Conservation (phyloP, 441 rosid genomes). For the Populus trichocarpa region DNA sequence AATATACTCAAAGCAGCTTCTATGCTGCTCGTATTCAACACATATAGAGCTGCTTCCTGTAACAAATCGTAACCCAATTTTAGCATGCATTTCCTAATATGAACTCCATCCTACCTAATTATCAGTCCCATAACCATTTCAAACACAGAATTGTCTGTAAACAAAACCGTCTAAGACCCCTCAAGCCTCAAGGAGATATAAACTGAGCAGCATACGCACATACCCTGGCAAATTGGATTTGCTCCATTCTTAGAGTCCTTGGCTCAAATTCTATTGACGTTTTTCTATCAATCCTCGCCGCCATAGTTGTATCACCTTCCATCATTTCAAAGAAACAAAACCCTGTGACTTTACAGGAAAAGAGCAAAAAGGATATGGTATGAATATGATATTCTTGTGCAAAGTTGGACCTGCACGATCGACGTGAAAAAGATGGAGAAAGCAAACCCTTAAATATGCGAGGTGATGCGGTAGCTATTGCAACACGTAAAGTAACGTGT, state of each 20-base stretch:
- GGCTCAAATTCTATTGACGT: conserved; percentile 53
- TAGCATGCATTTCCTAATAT: too few relatives aligned
- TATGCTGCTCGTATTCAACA: conserved; percentile 32
- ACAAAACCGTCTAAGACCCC: not conserved
- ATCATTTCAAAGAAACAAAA: not conserved
- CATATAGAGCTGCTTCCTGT: conserved; percentile 50
- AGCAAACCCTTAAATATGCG: not conserved
- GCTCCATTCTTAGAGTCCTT: conserved; percentile 35
- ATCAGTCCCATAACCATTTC: too few relatives aligned
- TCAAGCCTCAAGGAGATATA: not conserved
- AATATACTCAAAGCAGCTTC: conserved; percentile 47
- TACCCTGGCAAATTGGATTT: conserved; percentile 51
- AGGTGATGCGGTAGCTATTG: not conserved
- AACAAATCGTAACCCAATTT: not conserved
- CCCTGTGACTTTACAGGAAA: too few relatives aligned
- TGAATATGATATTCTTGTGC: not conserved
- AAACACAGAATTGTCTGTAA: not conserved
- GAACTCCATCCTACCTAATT: too few relatives aligned
- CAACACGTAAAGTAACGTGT: conserved; percentile 26
- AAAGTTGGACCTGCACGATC: too few relatives aligned
- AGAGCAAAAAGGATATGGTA: too few relatives aligned
- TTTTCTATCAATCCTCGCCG: conserved; percentile 25
- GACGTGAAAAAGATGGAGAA: not conserved
- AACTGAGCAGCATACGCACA: not conserved
- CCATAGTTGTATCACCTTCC: conserved; percentile 14